phyloP scores from a whole-genome alignment of 257 asterid genomes.

The Przewalskia tangutica region DNA sequence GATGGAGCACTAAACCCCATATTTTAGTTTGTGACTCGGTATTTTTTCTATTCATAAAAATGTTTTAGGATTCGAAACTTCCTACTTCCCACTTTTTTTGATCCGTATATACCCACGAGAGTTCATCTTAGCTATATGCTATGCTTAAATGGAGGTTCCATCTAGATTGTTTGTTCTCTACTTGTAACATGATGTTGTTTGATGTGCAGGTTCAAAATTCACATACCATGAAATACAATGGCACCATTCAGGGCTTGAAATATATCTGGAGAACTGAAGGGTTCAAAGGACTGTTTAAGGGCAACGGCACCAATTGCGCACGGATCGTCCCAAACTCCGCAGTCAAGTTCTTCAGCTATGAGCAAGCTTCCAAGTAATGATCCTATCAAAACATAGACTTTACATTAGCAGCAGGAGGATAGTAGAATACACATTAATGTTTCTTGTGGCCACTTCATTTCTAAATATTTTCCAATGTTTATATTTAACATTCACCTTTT shows the following conservation, averaged over 20 bases:
- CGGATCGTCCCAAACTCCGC: constrained; percentile 96
- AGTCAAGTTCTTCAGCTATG: constrained; percentile 98
- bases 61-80: background rate
- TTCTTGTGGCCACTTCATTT: background rate
- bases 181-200: constrained; percentile 1
- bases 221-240: constrained; percentile 66
- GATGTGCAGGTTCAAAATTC: constrained; percentile 81
- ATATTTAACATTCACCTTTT: background rate
- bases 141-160: background rate
- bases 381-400: background rate
- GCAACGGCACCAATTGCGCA: constrained; percentile 89
- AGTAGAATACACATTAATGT: background rate
- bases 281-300: constrained; percentile 68
- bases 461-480: background rate
- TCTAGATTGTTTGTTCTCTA: background rate
- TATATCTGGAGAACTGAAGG: constrained; percentile 86
- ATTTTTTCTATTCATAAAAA: background rate
- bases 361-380: constrained; percentile 89
- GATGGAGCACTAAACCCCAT: background rate
- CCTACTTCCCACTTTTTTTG: background rate
- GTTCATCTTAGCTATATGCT: background rate
- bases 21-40: background rate
- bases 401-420: background rate
- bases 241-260: constrained; percentile 81
- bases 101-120: background rate